Conservation (phyloP, 2,329 filamentous ascomycete species). For the Hymenoscyphus repandus region DNA sequence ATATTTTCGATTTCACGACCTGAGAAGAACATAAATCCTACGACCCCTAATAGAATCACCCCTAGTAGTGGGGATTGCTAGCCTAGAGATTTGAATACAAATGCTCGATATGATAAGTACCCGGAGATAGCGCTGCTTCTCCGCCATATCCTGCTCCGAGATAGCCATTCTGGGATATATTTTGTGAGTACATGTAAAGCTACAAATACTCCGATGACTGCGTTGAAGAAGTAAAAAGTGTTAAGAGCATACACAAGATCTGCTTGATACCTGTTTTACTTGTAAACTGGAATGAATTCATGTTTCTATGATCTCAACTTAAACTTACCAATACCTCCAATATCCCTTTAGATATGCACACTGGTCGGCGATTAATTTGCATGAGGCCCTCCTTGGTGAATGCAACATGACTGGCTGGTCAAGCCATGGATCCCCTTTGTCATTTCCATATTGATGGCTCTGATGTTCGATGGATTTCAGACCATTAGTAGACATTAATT, state of each 20-base stretch:
- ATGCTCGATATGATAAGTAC: slow-evolving; percentile 10
- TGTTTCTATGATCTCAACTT: too few species aligned
- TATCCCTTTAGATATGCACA: not conserved
- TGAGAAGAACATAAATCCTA: slow-evolving; percentile 13
- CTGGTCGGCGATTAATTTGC: not conserved
- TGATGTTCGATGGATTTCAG: too few species aligned
- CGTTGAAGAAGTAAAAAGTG: slow-evolving; percentile 15
- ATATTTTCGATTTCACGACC: too few species aligned
- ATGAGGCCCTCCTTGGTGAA: not conserved
- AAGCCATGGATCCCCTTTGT: not conserved
- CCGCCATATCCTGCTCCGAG: not conserved
- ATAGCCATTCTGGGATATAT: not conserved
- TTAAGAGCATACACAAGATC: slow-evolving; percentile 12
- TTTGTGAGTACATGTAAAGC: slow-evolving; percentile 5
- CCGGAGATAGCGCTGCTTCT: not conserved
- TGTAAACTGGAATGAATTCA: too few species aligned
- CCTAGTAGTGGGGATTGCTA: slow-evolving; percentile 13
- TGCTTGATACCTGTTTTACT: slow-evolving; percentile 14
- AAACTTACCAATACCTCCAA: slow-evolving; percentile 5
- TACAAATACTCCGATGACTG: slow-evolving; percentile 11
- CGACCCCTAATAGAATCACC: slow-evolving; percentile 10
- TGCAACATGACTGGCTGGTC: slow-evolving; percentile 2
- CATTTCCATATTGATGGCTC: too few species aligned
- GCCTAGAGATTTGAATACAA: slow-evolving; percentile 6
- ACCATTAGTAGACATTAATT: too few species aligned